Evolutionary conservation across 2,329 filamentous ascomycete genomes (phyloP).

Genomic region (Fusarium phyllophilum): DNA sequence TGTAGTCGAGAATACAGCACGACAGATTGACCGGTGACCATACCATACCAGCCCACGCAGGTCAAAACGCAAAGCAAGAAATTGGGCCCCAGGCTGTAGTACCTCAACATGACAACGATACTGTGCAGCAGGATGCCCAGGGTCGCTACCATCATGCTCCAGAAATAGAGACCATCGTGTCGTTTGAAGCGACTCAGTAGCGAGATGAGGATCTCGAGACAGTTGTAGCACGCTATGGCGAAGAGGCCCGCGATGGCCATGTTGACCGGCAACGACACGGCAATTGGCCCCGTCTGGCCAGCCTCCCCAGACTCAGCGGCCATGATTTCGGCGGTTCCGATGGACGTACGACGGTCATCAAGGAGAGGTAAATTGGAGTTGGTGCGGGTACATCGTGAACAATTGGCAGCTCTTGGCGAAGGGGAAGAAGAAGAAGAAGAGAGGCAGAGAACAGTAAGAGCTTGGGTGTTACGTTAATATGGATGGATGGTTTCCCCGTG

Average conservation of each 20-base stretch:
- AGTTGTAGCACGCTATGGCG: constrained; percentile 33
- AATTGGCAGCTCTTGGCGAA: neutral
- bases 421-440: neutral
- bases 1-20: constrained; percentile 32
- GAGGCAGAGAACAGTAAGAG: neutral
- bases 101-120: constrained; percentile 31
- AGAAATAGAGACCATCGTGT: constrained; percentile 30
- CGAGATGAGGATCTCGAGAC: constrained; percentile 33
- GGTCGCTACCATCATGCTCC: constrained; percentile 27
- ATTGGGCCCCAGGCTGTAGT: constrained; percentile 33
- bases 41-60: constrained; percentile 35
- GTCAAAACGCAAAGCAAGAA: constrained; percentile 32
- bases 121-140: constrained; percentile 26
- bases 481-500: neutral
- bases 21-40: constrained; percentile 34
- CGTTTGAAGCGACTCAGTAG: constrained; percentile 31
- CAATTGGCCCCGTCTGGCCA: constrained; percentile 28
- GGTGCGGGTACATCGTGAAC: neutral
- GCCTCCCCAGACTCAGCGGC: constrained; percentile 5
- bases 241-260: constrained; percentile 35
- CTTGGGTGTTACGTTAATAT: constrained; percentile 1
- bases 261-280: constrained; percentile 20
- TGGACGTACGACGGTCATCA: constrained; percentile 21
- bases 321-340: constrained; percentile 20
- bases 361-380: neutral